Conservation (phyloP, 2,329 filamentous ascomycete genomes). For the Phaeosphaeria sp. region DNA sequence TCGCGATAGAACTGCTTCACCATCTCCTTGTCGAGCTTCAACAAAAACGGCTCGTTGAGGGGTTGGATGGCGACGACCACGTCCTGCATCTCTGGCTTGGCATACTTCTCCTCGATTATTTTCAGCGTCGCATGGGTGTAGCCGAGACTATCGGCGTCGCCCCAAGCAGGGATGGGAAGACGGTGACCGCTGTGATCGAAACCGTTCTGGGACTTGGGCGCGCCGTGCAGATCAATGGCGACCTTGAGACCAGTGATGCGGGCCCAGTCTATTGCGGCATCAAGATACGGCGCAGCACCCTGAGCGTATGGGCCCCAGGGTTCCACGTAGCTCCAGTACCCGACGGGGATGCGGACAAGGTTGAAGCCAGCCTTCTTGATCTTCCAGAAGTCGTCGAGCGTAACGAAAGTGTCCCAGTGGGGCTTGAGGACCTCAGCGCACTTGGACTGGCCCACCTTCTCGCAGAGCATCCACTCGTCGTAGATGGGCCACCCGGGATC, state of each 20-base stretch:
- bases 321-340: slow-evolving; percentile 62
- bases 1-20: slow-evolving; percentile 64
- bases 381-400: slow-evolving; percentile 60
- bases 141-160: slow-evolving; percentile 54
- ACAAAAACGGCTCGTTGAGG: slow-evolving; percentile 63
- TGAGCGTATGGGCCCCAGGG: slow-evolving; percentile 43
- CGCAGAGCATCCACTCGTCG: slow-evolving; percentile 59
- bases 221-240: slow-evolving; percentile 64
- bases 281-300: slow-evolving; percentile 61
- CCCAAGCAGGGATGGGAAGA: slow-evolving; percentile 53
- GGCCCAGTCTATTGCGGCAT: slow-evolving; percentile 64
- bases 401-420: slow-evolving; percentile 61
- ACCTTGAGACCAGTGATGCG: slow-evolving; percentile 60
- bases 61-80: slow-evolving; percentile 66
- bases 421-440: slow-evolving; percentile 53
- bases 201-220: slow-evolving; percentile 63
- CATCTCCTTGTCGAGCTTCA: slow-evolving; percentile 53
- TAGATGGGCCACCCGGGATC: slow-evolving; percentile 43
- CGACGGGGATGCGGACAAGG: slow-evolving; percentile 64
- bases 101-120: slow-evolving; percentile 64
- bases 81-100: slow-evolving; percentile 59
- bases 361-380: slow-evolving; percentile 65
- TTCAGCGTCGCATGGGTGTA: slow-evolving; percentile 64
- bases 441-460: slow-evolving; percentile 56
- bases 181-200: slow-evolving; percentile 67